Percentiles rank a stretch among this genome's conserved stretches.
Evolutionary conservation across 352 stramenopile genomes (phyloP).

Genomic region (Hyaloperonospora arabidopsidis): DNA sequence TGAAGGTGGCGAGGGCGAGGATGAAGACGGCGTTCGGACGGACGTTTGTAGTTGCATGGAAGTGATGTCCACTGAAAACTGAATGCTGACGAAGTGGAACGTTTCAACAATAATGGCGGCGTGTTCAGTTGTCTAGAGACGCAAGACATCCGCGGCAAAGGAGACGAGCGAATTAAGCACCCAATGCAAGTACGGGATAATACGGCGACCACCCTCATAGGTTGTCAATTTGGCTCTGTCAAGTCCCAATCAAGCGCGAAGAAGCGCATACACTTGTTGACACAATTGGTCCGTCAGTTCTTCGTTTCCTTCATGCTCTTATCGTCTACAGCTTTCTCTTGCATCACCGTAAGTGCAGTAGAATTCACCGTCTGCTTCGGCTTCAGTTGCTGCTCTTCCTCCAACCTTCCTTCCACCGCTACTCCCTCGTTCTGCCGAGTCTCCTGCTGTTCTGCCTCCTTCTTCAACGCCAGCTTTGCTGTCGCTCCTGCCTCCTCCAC

Average conservation of each 20-base stretch:
- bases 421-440: neutral
- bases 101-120: neutral
- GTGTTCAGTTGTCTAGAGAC: neutral
- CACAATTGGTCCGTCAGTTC: constrained; percentile 6
- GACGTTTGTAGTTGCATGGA: constrained; percentile 11
- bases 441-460: constrained; percentile 16
- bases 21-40: constrained; percentile 23
- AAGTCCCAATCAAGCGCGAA: too few species aligned
- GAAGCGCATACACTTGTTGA: too few species aligned
- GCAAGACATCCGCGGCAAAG: neutral
- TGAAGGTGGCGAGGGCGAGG: constrained; percentile 38
- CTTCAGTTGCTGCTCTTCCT: too few species aligned
- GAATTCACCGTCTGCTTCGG: too few species aligned
- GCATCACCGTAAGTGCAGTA: too few species aligned
- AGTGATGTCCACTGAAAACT: constrained; percentile 8
- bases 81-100: constrained; percentile 1
- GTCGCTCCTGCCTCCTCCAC: constrained; percentile 15
- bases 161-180: neutral
- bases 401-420: constrained; percentile 1
- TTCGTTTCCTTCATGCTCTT: constrained; percentile 12
- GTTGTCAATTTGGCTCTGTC: too few species aligned
- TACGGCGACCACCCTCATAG: too few species aligned
- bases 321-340: constrained; percentile 5
- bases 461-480: constrained; percentile 20
- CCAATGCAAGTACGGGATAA: neutral